Percentiles rank a stretch among this genome's conserved stretches.
Conservation (phyloP, 2,329 filamentous ascomycete species). For the Dactylonectria macrodidyma region DNA sequence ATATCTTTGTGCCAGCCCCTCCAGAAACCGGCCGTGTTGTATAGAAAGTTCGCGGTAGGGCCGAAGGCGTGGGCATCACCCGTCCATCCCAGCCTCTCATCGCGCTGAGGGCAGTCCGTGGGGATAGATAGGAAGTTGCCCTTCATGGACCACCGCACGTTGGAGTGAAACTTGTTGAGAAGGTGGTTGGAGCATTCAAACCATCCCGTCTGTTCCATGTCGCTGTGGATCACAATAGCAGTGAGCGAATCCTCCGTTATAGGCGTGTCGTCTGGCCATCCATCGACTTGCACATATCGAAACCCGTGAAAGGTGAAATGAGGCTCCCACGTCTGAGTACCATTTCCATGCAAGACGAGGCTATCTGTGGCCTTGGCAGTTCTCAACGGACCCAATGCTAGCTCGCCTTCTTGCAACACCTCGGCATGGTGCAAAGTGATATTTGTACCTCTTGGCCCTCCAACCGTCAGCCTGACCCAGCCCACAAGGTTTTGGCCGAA, state of each 20-base stretch:
- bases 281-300: slow-evolving; percentile 21
- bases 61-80: slow-evolving; percentile 66
- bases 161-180: slow-evolving; percentile 69
- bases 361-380: slow-evolving; percentile 13
- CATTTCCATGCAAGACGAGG: slow-evolving; percentile 16
- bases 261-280: slow-evolving; percentile 30
- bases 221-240: slow-evolving; percentile 62
- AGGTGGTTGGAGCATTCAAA: slow-evolving; percentile 67
- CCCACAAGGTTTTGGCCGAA: slow-evolving; percentile 74
- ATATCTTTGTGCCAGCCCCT: slow-evolving; percentile 38
- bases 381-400: slow-evolving; percentile 14
- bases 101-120: slow-evolving; percentile 70
- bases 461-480: slow-evolving; percentile 57
- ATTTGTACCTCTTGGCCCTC: slow-evolving; percentile 54
- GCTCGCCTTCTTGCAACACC: slow-evolving; percentile 27
- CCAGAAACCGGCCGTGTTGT: slow-evolving; percentile 64
- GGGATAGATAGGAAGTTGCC: slow-evolving; percentile 71
- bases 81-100: slow-evolving; percentile 68
- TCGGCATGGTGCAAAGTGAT: slow-evolving; percentile 57
- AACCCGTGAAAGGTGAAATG: slow-evolving; percentile 31
- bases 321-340: slow-evolving; percentile 13
- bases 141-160: slow-evolving; percentile 69
- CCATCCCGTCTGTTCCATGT: slow-evolving; percentile 64
- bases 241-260: slow-evolving; percentile 40
- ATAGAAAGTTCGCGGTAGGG: slow-evolving; percentile 67